phyloP scores from a whole-genome alignment of 768 basidiomycete species.

The Lactarius indigo region DNA sequence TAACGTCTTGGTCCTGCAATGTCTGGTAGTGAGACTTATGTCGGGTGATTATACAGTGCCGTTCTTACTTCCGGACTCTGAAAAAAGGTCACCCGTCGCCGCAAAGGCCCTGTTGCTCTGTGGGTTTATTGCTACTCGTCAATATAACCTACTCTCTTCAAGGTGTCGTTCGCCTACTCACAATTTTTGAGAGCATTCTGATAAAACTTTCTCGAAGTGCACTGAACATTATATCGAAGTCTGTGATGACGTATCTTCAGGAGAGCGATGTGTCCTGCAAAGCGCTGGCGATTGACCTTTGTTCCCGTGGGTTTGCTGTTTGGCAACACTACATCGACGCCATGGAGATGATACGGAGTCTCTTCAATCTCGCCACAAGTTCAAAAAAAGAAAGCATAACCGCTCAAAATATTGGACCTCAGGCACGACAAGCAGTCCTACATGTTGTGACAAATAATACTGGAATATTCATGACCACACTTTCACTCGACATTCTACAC shows the following conservation, averaged over 20 bases:
- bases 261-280: constrained; percentile 65
- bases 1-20: constrained; percentile 33
- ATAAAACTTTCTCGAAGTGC: constrained; percentile 42
- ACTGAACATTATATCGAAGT: constrained; percentile 81
- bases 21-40: constrained; percentile 19
- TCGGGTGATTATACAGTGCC: constrained; percentile 45
- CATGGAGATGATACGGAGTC: constrained; percentile 77
- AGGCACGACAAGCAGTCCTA: constrained; percentile 80
- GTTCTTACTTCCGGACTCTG: constrained; percentile 53
- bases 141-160: constrained; percentile 69
- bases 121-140: constrained; percentile 78
- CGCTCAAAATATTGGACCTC: constrained; percentile 64
- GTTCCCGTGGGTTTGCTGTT: constrained; percentile 84
- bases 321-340: constrained; percentile 96
- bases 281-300: constrained; percentile 81
- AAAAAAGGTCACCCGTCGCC: constrained; percentile 54
- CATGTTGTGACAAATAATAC: constrained; percentile 83
- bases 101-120: constrained; percentile 77
- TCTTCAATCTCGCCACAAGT: constrained; percentile 78
- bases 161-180: constrained; percentile 43
- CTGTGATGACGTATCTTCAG: constrained; percentile 72
- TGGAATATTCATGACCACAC: constrained; percentile 88
- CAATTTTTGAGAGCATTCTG: neutral
- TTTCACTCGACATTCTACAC: constrained; percentile 84
- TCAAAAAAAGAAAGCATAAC: constrained; percentile 66